Conservation (phyloP, 805 yeast species). For the Wickerhamiella bombiphila region DNA sequence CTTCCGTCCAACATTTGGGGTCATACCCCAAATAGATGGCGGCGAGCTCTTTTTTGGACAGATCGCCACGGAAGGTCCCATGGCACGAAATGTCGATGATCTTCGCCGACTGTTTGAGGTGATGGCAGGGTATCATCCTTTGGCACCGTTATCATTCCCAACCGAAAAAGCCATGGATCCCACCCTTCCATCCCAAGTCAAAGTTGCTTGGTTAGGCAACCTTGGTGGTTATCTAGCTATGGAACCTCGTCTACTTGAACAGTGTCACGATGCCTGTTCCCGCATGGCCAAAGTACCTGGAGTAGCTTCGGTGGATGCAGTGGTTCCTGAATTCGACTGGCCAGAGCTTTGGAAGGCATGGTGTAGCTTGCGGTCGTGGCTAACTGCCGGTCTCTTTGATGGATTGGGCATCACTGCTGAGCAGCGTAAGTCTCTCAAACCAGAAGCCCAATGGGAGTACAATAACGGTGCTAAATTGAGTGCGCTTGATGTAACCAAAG, state of each 20-base stretch:
- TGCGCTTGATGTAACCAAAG: background rate
- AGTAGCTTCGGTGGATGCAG: background rate
- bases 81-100: conserved; percentile 1
- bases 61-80: background rate
- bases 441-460: background rate
- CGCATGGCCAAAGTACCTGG: background rate
- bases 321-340: background rate
- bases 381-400: background rate
- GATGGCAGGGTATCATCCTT: background rate
- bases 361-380: background rate
- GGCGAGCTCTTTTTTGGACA: background rate
- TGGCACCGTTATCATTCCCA: background rate
- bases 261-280: too few species aligned
- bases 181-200: background rate
- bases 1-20: conserved; percentile 12
- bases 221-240: background rate
- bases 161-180: background rate
- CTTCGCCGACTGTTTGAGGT: background rate
- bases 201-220: conserved; percentile 1
- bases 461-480: background rate
- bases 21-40: background rate
- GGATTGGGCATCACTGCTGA: background rate
- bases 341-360: conserved; percentile 1
- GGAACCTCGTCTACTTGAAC: background rate
- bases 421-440: background rate